A percentile compares a stretch with the other conserved stretches of the same genome.
phyloP scores from a whole-genome alignment of 805 yeast species.

The Kregervanrija pseudodelftensis region DNA sequence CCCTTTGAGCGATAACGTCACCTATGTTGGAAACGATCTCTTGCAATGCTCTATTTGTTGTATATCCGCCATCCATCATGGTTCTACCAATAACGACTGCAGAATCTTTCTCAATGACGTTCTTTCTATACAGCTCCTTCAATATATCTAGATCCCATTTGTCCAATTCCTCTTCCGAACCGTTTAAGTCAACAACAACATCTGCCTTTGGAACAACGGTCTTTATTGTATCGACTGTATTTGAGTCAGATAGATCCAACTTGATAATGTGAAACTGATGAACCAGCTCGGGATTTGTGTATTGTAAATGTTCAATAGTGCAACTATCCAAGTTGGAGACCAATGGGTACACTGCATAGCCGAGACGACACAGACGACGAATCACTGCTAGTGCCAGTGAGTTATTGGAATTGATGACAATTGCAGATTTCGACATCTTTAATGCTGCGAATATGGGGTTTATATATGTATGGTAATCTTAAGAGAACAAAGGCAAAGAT shows the following conservation, averaged over 20 bases:
- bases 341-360: constrained; percentile 1
- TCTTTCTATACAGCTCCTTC: neutral
- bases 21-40: neutral
- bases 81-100: constrained; percentile 3
- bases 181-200: constrained; percentile 4
- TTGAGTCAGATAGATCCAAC: neutral
- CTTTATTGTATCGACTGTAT: neutral
- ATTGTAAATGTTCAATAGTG: neutral
- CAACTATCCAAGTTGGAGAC: neutral
- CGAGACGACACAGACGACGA: neutral
- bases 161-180: constrained; percentile 1
- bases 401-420: constrained; percentile 3
- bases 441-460: no score
- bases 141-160: constrained; percentile 7
- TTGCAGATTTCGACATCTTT: neutral
- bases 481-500: no score
- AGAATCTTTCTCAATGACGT: neutral
- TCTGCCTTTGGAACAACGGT: neutral
- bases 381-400: neutral
- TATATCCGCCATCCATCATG: neutral
- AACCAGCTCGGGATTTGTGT: constrained; percentile 8
- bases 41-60: constrained; percentile 5
- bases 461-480: no score
- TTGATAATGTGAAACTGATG: neutral
- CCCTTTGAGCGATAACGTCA: neutral